Evolutionary conservation across 768 basidiomycete genomes (phyloP), one percentile per base, ranked within the genome.

Genomic region (Hirschioporus abietinus): DNA sequence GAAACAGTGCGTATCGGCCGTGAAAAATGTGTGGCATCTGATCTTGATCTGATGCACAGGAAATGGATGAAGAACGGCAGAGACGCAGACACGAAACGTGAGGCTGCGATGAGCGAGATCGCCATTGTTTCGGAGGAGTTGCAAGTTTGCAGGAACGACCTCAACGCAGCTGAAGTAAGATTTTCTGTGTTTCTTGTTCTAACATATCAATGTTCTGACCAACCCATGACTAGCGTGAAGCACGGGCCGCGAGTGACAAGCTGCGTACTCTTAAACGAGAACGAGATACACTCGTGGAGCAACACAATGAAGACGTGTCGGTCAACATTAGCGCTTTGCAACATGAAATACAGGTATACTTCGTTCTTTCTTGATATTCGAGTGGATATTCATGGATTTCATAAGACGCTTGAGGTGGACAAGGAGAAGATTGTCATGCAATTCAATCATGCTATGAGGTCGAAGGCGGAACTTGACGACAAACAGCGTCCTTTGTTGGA

Each of bases 301-400:
- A 90, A 68, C 81, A 83, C 15, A 90, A 89, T 66, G 88, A 91
- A 23, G 89, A 90, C 15, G 78, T 89, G 74, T 88, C 90, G 1
- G 84, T 84, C 7, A 82, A 84, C 70, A 79, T 91, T n/a, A 78
- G 82, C 24, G 83, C 82, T 17, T 76, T 91, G 17, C 79, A 88
- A 67, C 79, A 75, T 12, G 84, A 82, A 5, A 84, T 86, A 72
- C 74, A 80, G 70, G 90, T 88, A 70, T 30, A 82, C 73, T 34
- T 66, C 30, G 30, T 30, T 30, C 30, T 36, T 24, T n/a, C n/a
- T 42, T 34, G 36, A 10, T 24, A 35, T 12, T 61, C 35, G n/a
- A 20, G 12, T 15, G 12, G 58, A 58, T n/a, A 15, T 36, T 68
- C 18, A 61, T 64, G 9, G 36, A 57, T 69, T 4, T 30, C 62